phyloP scores from a whole-genome alignment of 495 filamentous ascomycete genomes.

The Letharia columbiana region DNA sequence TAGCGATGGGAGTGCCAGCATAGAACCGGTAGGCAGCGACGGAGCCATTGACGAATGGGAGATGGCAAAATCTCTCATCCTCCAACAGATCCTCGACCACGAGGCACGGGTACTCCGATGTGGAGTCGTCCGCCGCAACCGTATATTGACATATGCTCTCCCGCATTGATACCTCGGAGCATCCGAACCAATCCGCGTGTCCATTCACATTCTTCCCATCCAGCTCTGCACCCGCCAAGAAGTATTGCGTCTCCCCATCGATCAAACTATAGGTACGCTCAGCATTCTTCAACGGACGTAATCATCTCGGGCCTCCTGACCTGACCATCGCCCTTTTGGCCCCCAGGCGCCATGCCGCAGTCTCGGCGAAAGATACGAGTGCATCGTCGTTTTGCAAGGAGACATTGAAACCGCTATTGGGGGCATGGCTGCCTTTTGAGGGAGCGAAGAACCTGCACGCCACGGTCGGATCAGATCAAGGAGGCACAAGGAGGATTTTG shows the following conservation, averaged over 20 bases:
- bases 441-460: not conserved
- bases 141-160: not conserved
- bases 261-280: not conserved
- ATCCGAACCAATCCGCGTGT: not conserved
- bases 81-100: not conserved
- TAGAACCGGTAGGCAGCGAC: not conserved
- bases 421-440: too few species aligned
- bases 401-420: not conserved
- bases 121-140: not conserved
- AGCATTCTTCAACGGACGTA: not conserved
- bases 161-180: not conserved
- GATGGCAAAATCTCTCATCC: not conserved
- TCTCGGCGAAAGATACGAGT: not conserved
- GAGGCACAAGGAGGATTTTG: not conserved
- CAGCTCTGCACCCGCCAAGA: not conserved
- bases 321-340: not conserved
- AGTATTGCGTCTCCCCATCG: conserved; percentile 1
- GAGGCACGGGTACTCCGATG: not conserved
- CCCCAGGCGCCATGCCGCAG: not conserved
- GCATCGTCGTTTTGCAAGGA: not conserved
- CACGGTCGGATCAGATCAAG: not conserved
- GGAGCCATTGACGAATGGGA: not conserved
- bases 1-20: not conserved
- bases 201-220: not conserved
- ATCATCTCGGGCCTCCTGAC: not conserved